Base-by-base conservation (phyloP, 2,329 filamentous ascomycete genomes). In the Aaosphaeria pasadenensis region DNA sequence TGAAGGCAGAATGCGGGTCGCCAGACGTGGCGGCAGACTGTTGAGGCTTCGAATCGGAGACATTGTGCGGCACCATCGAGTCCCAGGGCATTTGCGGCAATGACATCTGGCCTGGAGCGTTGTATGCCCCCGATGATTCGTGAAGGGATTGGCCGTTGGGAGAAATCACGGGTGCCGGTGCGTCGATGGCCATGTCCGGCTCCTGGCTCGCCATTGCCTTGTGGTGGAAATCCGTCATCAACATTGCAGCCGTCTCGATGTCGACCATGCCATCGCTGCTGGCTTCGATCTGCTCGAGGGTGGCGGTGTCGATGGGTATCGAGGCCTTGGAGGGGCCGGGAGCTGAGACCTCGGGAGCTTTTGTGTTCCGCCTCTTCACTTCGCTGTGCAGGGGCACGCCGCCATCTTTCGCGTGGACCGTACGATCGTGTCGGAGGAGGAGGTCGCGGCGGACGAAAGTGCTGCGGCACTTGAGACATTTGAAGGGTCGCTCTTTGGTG, bases 401-500 rank as follows among this genome's bases (percentile, higher is more conserved):
- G 60, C 92, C 92, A 76, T 99, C 94, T 76, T 97, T 97, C 54
- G 94, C 94, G 75, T 99, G 94, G 56, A 99, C 94, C 57, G 94
- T 99, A 65, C 94, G 89, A 74, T 99, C 94, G 77, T 99, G 94
- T 71, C 94, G 88, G 59, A 99, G 85, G 45, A 99, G 85, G 54
- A 99, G 82, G 76, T 99, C 94, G 74, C 94, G 89, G 71, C 94
- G 89, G 63, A 99, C 94, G 71, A 99, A 99, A 53, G 94, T 99
- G 79, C 91, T 96, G 67, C 91, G 84, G 74, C 94, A 99, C 77
- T 99, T 99, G 78, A 90, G 82, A 75, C 94, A 99, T 73, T 97
- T 97, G 82, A 99, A 99, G 35, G 94, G 94, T 55, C 94, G 87
- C 75, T 97, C 94, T 76, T 99, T 99, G 56, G 94, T 99, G 74